phyloP scores from a whole-genome alignment of 306 rosid genomes.

The Fragaria iinumae region DNA sequence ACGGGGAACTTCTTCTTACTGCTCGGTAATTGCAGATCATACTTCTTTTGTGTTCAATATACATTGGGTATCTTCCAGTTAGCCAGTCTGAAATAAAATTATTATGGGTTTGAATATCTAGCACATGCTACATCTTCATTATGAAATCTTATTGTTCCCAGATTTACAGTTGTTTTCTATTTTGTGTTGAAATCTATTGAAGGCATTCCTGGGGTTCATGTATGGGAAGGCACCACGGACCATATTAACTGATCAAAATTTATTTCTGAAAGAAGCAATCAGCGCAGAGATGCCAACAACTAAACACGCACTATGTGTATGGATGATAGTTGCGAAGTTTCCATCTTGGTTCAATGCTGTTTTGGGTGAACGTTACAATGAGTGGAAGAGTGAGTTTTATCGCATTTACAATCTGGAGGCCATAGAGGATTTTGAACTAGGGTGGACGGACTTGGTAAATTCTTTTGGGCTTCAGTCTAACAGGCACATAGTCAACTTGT shows the following conservation, averaged over 20 bases:
- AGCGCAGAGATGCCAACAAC: conserved; percentile 67
- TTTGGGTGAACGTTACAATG: conserved; percentile 92
- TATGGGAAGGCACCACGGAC: conserved; percentile 91
- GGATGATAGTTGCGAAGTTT: conserved; percentile 98
- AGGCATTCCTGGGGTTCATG: conserved; percentile 92
- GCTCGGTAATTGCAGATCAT: not conserved
- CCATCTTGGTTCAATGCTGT: conserved; percentile 98
- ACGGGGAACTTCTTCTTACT: not conserved
- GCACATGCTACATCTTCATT: conserved; percentile 14
- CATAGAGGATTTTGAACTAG: conserved; percentile 80
- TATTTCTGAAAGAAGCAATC: conserved; percentile 90
- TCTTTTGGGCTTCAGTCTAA: conserved; percentile 85
- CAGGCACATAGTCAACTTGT: conserved; percentile 77
- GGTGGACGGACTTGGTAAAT: conserved; percentile 90
- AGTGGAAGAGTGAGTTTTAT: conserved; percentile 89
- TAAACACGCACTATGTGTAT: conserved; percentile 88
- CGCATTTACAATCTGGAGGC: conserved; percentile 83
- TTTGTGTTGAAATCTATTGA: conserved; percentile 41
- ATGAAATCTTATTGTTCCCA: conserved; percentile 21
- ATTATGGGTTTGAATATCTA: not conserved
- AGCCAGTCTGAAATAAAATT: not conserved
- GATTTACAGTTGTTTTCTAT: conserved; percentile 36
- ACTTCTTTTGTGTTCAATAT: not conserved
- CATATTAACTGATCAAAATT: conserved; percentile 82
- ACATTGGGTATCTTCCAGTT: not conserved